A percentile compares a stretch with the other conserved stretches of the same genome.
These are phyloP conservation scores for Arxiozyma bovina DNA, from an alignment of 1,139 yeast genomes.

Conservation along the genomic window DNA sequence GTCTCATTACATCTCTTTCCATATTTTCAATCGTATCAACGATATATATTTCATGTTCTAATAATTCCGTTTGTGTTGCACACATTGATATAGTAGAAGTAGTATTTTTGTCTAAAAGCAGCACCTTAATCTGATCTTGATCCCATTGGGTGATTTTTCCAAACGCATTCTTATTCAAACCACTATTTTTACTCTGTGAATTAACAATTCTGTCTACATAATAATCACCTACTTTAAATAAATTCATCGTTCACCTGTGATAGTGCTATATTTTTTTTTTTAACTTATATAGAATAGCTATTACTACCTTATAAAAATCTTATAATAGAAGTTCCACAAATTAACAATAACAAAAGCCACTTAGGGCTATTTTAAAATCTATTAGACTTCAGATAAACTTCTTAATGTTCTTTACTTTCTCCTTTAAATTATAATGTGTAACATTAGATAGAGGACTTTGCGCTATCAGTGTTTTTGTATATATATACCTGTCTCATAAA, in stretches of 20 bases:
- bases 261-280: too few species aligned
- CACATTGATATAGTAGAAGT: slow-evolving; percentile 77
- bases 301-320: too few species aligned
- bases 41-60: slow-evolving; percentile 72
- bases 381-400: too few species aligned
- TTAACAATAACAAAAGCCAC: neutral
- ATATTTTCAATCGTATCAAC: slow-evolving; percentile 63
- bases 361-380: too few species aligned
- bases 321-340: too few species aligned
- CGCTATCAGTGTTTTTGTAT: too few species aligned
- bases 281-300: neutral
- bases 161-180: neutral
- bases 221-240: slow-evolving; percentile 42
- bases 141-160: slow-evolving; percentile 18
- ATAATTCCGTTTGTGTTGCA: slow-evolving; percentile 76
- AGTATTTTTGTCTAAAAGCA: slow-evolving; percentile 71
- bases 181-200: slow-evolving; percentile 15
- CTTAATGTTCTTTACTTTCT: too few species aligned
- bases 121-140: slow-evolving; percentile 53
- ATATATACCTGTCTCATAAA: too few species aligned
- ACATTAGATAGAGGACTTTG: too few species aligned
- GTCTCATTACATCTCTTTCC: slow-evolving; percentile 68
- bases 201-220: slow-evolving; percentile 43
- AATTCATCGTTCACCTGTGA: slow-evolving; percentile 36
- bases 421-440: too few species aligned